These are phyloP conservation scores for Cytidiella melzeri DNA, from an alignment of 768 basidiomycete genomes.

Conservation along the genomic window DNA sequence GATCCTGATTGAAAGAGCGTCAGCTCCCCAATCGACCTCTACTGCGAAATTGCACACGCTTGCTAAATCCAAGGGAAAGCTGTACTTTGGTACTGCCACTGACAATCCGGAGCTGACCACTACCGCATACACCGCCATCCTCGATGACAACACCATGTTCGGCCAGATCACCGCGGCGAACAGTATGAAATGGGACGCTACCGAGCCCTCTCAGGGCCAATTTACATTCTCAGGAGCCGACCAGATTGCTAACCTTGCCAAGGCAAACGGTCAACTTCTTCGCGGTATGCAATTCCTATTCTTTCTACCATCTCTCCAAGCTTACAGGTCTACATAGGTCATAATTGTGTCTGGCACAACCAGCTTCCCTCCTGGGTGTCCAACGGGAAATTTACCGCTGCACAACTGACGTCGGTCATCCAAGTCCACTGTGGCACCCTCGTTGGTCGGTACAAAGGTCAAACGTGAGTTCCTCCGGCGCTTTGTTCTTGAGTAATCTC, in stretches of 20 bases:
- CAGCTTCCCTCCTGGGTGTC: constrained; percentile 48
- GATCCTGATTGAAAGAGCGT: constrained; percentile 22
- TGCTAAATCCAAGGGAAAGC: constrained; percentile 39
- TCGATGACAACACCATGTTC: constrained; percentile 36
- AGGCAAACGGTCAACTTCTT: constrained; percentile 40
- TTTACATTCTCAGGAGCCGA: constrained; percentile 45
- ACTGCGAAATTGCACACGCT: constrained; percentile 19
- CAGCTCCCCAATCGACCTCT: constrained; percentile 11
- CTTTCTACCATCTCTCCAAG: background rate
- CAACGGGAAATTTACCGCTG: constrained; percentile 36
- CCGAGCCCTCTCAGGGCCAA: constrained; percentile 40
- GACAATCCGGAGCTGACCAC: constrained; percentile 43
- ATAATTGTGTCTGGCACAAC: constrained; percentile 39
- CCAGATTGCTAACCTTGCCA: constrained; percentile 37
- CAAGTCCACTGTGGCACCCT: constrained; percentile 42
- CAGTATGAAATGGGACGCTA: constrained; percentile 56
- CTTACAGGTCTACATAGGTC: constrained; percentile 12
- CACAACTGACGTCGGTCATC: constrained; percentile 38
- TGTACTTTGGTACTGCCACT: constrained; percentile 45
- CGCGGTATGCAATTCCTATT: constrained; percentile 26
- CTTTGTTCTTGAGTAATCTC: background rate
- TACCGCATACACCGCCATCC: constrained; percentile 32
- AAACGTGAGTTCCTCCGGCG: background rate
- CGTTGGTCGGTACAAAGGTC: constrained; percentile 39
- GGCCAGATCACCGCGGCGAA: constrained; percentile 45